These are phyloP conservation scores for Lactuca sativa DNA, from an alignment of 129 eudicot genomes.

Conservation along the genomic window DNA sequence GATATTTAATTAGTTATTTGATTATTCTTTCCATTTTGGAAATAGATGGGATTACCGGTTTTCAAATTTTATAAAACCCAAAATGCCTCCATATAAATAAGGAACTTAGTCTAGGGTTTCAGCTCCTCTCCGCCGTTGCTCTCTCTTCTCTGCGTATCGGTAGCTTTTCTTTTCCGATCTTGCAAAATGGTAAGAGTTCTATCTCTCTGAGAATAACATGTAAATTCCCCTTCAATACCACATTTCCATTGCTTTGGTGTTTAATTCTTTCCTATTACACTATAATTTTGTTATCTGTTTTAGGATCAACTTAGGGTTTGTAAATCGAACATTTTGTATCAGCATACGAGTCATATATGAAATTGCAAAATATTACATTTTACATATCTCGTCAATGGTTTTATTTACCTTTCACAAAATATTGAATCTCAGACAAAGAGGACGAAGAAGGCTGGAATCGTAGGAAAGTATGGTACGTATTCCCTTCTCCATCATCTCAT, in stretches of 20 bases:
- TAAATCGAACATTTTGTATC: slow-evolving; percentile 5
- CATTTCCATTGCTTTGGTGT: background rate
- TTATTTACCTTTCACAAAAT: slow-evolving; percentile 19
- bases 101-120: slow-evolving; percentile 24
- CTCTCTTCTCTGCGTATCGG: slow-evolving; percentile 10
- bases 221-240: background rate
- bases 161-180: background rate
- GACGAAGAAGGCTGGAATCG: slow-evolving; percentile 70
- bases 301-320: background rate
- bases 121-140: slow-evolving; percentile 19
- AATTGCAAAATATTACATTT: background rate
- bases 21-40: no score
- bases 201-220: background rate
- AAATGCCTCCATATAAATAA: background rate
- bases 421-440: slow-evolving; percentile 50
- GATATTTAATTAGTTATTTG: no score
- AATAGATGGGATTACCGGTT: no score
- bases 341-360: background rate
- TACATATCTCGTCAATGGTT: background rate
- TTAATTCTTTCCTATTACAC: background rate
- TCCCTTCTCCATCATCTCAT: background rate
- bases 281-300: background rate
- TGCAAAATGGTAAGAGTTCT: slow-evolving; percentile 21
- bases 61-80: background rate
- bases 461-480: slow-evolving; percentile 54